These are phyloP conservation scores for Calonectria pteridis DNA, from an alignment of 2,329 filamentous ascomycete genomes.

Conservation along the genomic window DNA sequence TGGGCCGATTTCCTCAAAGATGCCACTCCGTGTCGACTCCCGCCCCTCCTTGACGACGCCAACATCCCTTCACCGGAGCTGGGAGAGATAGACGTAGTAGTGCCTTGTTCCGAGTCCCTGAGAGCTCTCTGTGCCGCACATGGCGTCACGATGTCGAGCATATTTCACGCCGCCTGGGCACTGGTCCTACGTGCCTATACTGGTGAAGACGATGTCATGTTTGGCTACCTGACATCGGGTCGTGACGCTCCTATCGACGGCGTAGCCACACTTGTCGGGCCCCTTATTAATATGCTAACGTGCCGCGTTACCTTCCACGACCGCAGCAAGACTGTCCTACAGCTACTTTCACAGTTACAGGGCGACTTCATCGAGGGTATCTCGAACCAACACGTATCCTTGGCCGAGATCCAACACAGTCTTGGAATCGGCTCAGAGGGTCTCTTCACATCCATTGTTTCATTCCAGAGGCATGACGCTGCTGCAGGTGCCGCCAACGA, in stretches of 20 bases:
- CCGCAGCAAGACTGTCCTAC: neutral
- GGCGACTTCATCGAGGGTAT: neutral
- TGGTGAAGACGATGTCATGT: neutral
- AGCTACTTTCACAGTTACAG: neutral
- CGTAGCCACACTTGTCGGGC: neutral
- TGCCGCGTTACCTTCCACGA: neutral
- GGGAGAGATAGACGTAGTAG: neutral
- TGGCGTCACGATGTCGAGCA: neutral
- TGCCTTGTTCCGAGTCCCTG: neutral
- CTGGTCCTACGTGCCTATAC: neutral
- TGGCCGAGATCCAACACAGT: neutral
- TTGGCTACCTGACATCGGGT: neutral
- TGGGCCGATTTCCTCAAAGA: conserved; percentile 1
- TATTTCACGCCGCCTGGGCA: neutral
- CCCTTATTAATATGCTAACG: neutral
- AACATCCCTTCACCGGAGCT: neutral
- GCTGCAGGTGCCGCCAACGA: neutral
- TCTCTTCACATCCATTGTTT: neutral
- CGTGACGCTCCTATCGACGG: neutral
- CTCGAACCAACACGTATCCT: neutral
- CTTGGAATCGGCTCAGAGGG: neutral
- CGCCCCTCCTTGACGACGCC: neutral
- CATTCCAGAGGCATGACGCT: neutral
- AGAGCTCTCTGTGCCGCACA: neutral
- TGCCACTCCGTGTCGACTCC: neutral